phyloP scores from a whole-genome alignment of 176 grass and related monocot species.

The Zizania latifolia region DNA sequence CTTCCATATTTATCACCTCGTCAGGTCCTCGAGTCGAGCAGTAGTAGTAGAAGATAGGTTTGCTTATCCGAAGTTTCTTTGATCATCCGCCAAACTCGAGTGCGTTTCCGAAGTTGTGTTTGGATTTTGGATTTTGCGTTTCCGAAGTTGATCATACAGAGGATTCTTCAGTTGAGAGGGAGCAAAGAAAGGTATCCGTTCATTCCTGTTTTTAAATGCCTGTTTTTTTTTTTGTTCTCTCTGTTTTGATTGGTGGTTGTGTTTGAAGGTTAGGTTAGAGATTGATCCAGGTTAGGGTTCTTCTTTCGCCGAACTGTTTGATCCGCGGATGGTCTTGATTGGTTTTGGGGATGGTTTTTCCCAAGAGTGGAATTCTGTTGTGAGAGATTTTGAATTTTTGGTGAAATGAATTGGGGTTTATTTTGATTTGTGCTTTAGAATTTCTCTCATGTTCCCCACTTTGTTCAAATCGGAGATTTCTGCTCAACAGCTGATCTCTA shows the following conservation, averaged over 20 bases:
- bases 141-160: not conserved
- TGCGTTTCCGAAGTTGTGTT: not conserved
- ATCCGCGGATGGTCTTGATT: not conserved
- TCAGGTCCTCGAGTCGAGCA: slow-evolving; percentile 8
- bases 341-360: not conserved
- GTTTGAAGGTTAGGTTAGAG: not conserved
- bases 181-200: not conserved
- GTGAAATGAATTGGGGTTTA: not conserved
- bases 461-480: not conserved
- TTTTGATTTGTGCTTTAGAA: not conserved
- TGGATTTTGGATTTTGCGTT: not conserved
- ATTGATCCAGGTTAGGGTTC: not conserved
- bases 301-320: not conserved
- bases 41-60: too few relatives aligned
- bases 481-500: not conserved
- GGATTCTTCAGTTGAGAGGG: not conserved
- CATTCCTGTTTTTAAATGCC: not conserved
- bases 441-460: not conserved
- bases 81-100: not conserved
- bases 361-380: not conserved
- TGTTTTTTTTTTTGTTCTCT: not conserved
- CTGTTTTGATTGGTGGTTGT: not conserved
- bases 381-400: not conserved
- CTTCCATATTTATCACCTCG: slow-evolving; percentile 9
- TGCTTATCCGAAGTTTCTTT: not conserved